Conservation (phyloP, 106 monocot species). For the Acorus calamus region DNA sequence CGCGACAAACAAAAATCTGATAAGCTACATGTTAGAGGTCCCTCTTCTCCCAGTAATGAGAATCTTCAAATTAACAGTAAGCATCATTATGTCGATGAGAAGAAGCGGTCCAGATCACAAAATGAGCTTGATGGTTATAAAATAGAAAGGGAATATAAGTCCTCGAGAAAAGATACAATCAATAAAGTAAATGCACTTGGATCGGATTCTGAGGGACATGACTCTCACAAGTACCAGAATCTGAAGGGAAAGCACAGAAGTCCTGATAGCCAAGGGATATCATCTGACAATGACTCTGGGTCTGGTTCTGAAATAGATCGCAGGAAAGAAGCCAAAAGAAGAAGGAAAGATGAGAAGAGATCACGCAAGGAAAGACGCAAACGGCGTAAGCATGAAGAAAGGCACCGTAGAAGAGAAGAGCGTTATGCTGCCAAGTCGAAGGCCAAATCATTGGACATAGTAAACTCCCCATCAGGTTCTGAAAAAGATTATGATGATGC, state of each 20-base stretch:
- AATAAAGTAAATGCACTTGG: conserved; percentile 1
- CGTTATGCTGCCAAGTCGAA: conserved; percentile 50
- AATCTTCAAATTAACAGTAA: too few species aligned
- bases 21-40: conserved; percentile 5
- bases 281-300: conserved; percentile 31
- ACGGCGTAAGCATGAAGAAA: conserved; percentile 67
- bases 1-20: conserved; percentile 2
- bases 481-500: conserved; percentile 22
- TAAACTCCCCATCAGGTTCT: conserved; percentile 25
- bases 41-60: conserved; percentile 12
- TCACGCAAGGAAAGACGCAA: conserved; percentile 61
- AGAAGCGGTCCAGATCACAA: conserved; percentile 1
- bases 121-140: conserved; percentile 9
- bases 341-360: conserved; percentile 62
- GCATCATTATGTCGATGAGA: neutral
- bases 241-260: conserved; percentile 39
- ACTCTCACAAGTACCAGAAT: conserved; percentile 6
- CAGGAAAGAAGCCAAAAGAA: conserved; percentile 54
- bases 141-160: conserved; percentile 16
- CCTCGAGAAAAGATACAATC: conserved; percentile 10
- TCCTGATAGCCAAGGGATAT: conserved; percentile 24
- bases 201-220: conserved; percentile 39
- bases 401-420: conserved; percentile 50
- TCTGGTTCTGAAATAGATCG: conserved; percentile 42
- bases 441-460: conserved; percentile 30